These are phyloP conservation scores for Kluyveromyces wickerhamii DNA, from an alignment of 805 yeast genomes.

Conservation along the genomic window DNA sequence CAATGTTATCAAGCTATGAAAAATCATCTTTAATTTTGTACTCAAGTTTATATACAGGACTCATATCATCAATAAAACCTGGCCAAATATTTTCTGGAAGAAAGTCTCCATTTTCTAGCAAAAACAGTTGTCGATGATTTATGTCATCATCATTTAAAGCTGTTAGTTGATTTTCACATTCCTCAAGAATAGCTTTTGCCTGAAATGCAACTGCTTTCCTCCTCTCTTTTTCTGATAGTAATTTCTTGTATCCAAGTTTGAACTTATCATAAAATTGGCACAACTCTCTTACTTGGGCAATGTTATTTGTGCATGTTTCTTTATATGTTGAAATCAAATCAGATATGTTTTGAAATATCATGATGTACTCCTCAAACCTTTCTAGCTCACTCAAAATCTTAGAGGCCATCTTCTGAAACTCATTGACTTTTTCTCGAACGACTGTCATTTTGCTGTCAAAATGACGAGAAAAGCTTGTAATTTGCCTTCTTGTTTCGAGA, in stretches of 20 bases:
- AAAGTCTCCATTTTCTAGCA: constrained; percentile 42
- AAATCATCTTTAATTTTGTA: constrained; percentile 11
- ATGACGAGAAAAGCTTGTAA: constrained; percentile 15
- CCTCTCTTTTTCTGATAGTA: constrained; percentile 46
- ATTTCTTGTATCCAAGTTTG: constrained; percentile 41
- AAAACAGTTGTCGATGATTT: constrained; percentile 35
- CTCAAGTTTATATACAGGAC: constrained; percentile 23
- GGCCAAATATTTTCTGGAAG: constrained; percentile 51
- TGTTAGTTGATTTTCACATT: constrained; percentile 35
- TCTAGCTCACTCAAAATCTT: constrained; percentile 18
- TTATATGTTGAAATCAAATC: constrained; percentile 30
- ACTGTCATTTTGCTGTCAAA: constrained; percentile 26
- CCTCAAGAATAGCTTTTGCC: constrained; percentile 34
- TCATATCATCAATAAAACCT: constrained; percentile 30
- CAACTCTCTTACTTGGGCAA: constrained; percentile 28
- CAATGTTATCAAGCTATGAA: not conserved
- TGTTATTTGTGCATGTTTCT: constrained; percentile 21
- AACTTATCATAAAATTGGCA: constrained; percentile 45
- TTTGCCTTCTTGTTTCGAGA: constrained; percentile 30
- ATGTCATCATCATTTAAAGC: constrained; percentile 38
- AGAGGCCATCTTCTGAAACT: constrained; percentile 7
- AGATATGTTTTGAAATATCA: constrained; percentile 25
- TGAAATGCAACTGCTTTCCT: constrained; percentile 36
- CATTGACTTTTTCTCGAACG: constrained; percentile 14
- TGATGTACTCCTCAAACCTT: constrained; percentile 24